Evolutionary conservation across 495 filamentous ascomycete genomes (phyloP), one percentile per base, ranked within the genome.

Genomic region (Poronia punctata): DNA sequence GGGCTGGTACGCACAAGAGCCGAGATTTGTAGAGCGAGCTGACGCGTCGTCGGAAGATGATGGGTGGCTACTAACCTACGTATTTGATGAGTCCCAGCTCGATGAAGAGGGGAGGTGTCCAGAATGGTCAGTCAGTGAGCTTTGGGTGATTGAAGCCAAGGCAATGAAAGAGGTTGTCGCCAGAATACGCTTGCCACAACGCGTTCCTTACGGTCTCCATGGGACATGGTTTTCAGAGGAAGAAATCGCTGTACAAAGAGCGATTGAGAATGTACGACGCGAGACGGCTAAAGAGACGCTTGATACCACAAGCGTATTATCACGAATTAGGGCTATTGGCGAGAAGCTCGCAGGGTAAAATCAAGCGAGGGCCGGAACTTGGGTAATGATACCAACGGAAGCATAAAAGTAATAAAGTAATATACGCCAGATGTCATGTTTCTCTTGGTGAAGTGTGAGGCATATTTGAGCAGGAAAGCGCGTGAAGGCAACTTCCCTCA

Each of bases 121-220:
- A 4, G 47, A 54, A 0, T 49, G 49, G 6, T 68, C 79, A 0
- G 62, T 46, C 23, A 72, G 68, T 15, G 78, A 83, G 60, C 59
- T 83, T n/a, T 84, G 80, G 79, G 61, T 84, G 21, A 66, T 83
- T 35, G 68, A 82, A 50, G 79, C 78, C 11, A 64, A 46, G 35
- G 61, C 60, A 7, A 81, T 84, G 76, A 62, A 43, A 30, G 63
- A 73, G 5, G 65, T 83, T 1, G 58, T 79, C 18, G 72, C 68
- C 7, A 68, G 52, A 38, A 64, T 83, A 23, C 45, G 52, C 21
- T 54, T 84, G 32, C 78, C 79, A 12, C 78, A 80, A 54, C 53
- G 78, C 19, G 80, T 84, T 4, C 80, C 79, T 14, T 82, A 82
- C 49, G 79, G 80, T 1, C 55, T 84, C 39, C 80, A 84, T 61